phyloP scores from a whole-genome alignment of 2,329 filamentous ascomycete species.

The Thelonectria olida region DNA sequence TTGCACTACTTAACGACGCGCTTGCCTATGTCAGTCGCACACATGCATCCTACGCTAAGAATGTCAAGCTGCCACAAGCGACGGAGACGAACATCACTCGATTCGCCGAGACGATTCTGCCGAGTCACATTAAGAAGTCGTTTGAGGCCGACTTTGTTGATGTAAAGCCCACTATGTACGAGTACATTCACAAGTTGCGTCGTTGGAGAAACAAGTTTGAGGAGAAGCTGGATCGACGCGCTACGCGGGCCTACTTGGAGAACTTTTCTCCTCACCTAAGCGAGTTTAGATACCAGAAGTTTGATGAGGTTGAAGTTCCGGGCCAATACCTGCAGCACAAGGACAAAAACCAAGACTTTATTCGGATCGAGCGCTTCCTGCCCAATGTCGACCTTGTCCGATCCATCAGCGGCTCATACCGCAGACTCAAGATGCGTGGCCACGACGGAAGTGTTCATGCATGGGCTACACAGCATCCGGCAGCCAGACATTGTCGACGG shows the following conservation, averaged over 20 bases:
- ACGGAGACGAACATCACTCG: conserved; percentile 97
- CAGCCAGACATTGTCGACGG: conserved; percentile 87
- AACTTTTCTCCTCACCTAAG: conserved; percentile 89
- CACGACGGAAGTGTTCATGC: conserved; percentile 97
- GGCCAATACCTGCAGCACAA: conserved; percentile 97
- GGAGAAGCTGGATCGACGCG: conserved; percentile 90
- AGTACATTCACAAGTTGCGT: conserved; percentile 97
- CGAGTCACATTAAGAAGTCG: conserved; percentile 91
- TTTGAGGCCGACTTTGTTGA: conserved; percentile 98
- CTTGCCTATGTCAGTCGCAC: conserved; percentile 91
- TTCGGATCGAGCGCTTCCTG: conserved; percentile 95
- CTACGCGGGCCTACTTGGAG: conserved; percentile 79
- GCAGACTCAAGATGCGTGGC: conserved; percentile 92
- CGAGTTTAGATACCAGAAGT: conserved; percentile 97
- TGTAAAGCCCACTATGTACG: conserved; percentile 95
- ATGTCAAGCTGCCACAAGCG: conserved; percentile 86
- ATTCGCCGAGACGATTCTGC: conserved; percentile 95
- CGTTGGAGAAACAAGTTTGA: conserved; percentile 98
- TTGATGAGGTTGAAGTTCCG: conserved; percentile 97
- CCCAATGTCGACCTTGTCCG: conserved; percentile 94
- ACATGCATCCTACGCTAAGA: conserved; percentile 85
- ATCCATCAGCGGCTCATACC: conserved; percentile 89
- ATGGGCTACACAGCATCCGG: conserved; percentile 96
- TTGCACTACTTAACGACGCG: conserved; percentile 96
- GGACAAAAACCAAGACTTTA: conserved; percentile 99